Evolutionary conservation across 2,329 filamentous ascomycete genomes (phyloP).

Genomic region (Zymoseptoria crescenta): DNA sequence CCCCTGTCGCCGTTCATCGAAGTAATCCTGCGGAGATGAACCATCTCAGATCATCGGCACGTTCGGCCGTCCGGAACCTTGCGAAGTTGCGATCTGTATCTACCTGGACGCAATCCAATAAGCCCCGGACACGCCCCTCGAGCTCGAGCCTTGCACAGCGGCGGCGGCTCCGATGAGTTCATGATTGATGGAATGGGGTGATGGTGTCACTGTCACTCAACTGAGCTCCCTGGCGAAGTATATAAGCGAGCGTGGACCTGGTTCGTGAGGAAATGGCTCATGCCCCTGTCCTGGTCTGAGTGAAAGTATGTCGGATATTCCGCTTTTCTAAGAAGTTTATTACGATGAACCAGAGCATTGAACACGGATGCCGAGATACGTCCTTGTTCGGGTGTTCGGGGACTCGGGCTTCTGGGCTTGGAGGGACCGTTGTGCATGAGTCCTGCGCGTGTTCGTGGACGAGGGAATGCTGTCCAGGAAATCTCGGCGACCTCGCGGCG

Average conservation of each 20-base stretch:
- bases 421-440: too few species aligned
- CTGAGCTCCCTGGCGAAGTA: background rate
- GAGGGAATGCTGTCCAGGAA: too few species aligned
- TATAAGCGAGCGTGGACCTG: background rate
- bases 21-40: too few species aligned
- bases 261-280: background rate
- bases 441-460: too few species aligned
- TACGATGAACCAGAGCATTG: background rate
- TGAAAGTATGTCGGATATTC: background rate
- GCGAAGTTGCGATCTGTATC: background rate
- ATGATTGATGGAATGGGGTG: background rate
- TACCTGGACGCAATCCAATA: background rate
- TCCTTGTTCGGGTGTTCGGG: too few species aligned
- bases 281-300: background rate
- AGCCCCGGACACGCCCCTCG: background rate
- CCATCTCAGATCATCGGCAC: too few species aligned
- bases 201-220: background rate
- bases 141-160: background rate
- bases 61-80: background rate
- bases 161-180: background rate
- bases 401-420: too few species aligned
- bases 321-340: background rate
- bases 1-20: too few species aligned
- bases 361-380: background rate
- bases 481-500: too few species aligned